These are phyloP conservation scores for sweet orange (Citrus sinensis) DNA, from an alignment of 345 rosid species.

Conservation along the genomic window DVS_A1.0 CM039161.1:24146501-24147000, in stretches of 20 bases:
- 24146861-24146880: background rate
- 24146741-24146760: background rate
- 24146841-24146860: background rate
- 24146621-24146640: background rate
- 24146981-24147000: slow-evolving; percentile 10
- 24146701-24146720: background rate
- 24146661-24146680: background rate
- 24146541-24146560: slow-evolving; percentile 78
- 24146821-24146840: background rate
- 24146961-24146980: slow-evolving; percentile 15
- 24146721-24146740: background rate
- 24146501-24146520: slow-evolving; percentile 81
- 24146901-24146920: background rate
- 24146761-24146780: background rate
- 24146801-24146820: background rate
- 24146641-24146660: background rate
- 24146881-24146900: background rate
- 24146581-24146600: slow-evolving; percentile 42
- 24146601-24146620: slow-evolving; percentile 41
- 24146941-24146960: slow-evolving; percentile 16
- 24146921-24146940: background rate
- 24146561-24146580: slow-evolving; percentile 51
- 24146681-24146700: no score
- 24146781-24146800: background rate
- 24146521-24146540: slow-evolving; percentile 84